Evolutionary conservation across 2,329 filamentous ascomycete genomes (phyloP), one percentile per base, ranked within the genome.

Genomic region (Aureobasidium pullulans): DNA sequence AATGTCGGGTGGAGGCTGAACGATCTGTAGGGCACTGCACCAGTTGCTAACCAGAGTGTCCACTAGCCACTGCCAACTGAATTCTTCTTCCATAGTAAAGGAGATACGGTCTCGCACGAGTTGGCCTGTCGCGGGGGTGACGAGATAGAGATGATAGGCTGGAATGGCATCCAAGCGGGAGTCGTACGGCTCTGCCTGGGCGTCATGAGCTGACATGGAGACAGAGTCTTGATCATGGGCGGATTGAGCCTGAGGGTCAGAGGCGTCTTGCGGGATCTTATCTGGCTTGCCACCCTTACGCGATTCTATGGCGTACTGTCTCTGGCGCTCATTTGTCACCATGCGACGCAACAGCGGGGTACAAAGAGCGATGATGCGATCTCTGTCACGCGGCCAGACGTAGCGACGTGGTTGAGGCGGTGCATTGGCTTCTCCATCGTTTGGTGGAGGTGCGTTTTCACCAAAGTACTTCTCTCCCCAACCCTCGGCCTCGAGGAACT

Each of bases 271-370:
- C 6, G 37, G 16, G 6, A 28, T 16, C 44, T 52, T 61, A n/a
- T 56, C 59, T n/a, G 10, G 44, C 46, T 61, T 61, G 57, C 47
- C 57, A 9, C 57, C 76, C 62, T 80, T 82, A 42, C 81, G 74
- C 1, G 78, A 80, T 67, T 81, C 79, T 32, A 82, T 77, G 1
- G 81, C 81, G 67, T 84, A 84, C 65, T 80, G 74, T 39, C 81
- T 73, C 65, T 84, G 81, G 28, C 81, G 73, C 66, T 84, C 81
- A 61, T 84, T 84, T 15, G 81, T 83, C 11, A 84, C 80, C 80
- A 84, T 83, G 28, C 81, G 73, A 60, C 81, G 70, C 61, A 84
- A 71, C 47, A 84, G 67, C 11, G 81, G 81, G 62, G 80, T 83
- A n/a, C 82, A 77, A 23, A 82, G 69, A n/a, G 77, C 74, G 42